Percentiles rank a stretch among this genome's conserved stretches.
Conservation (phyloP, 345 rosid genomes). For the Noccaea caerulescens region DNA sequence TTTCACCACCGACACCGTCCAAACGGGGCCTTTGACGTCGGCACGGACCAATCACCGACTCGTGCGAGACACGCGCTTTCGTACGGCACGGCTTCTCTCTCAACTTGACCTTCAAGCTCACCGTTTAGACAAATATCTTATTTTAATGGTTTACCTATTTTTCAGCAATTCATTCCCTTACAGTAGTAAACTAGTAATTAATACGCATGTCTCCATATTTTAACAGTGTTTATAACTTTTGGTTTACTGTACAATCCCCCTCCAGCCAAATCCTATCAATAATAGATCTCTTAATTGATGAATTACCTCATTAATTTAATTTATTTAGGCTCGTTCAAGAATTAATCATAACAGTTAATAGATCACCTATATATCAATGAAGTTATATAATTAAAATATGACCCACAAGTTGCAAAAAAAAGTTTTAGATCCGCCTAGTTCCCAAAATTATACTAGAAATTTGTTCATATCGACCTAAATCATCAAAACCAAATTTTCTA, state of each 20-base stretch:
- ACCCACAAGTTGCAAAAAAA: slow-evolving; percentile 31
- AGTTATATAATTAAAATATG: background rate
- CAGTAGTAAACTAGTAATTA: slow-evolving; percentile 34
- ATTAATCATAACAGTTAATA: background rate
- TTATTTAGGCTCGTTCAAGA: background rate
- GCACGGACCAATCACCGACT: slow-evolving; percentile 32
- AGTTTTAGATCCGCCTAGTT: background rate
- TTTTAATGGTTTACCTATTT: slow-evolving; percentile 25
- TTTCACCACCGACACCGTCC: slow-evolving; percentile 43
- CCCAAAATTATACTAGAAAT: background rate
- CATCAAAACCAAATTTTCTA: slow-evolving; percentile 34
- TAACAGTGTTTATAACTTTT: slow-evolving; percentile 28
- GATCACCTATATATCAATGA: background rate
- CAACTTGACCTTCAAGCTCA: slow-evolving; percentile 42
- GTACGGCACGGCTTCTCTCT: slow-evolving; percentile 20
- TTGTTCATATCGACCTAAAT: slow-evolving; percentile 27
- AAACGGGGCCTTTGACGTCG: slow-evolving; percentile 30
- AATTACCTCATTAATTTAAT: background rate
- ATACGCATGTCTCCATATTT: slow-evolving; percentile 16
- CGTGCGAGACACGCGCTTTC: slow-evolving; percentile 35
- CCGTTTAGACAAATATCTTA: slow-evolving; percentile 29
- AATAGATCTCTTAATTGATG: background rate
- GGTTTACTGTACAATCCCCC: slow-evolving; percentile 17
- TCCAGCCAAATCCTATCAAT: background rate
- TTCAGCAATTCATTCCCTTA: slow-evolving; percentile 19